Percentiles rank a stretch among this genome's conserved stretches.
These are phyloP conservation scores for Rhipidocladum racemiflorum DNA, from an alignment of 176 grass and related monocot genomes.

Conservation along the genomic window DNA sequence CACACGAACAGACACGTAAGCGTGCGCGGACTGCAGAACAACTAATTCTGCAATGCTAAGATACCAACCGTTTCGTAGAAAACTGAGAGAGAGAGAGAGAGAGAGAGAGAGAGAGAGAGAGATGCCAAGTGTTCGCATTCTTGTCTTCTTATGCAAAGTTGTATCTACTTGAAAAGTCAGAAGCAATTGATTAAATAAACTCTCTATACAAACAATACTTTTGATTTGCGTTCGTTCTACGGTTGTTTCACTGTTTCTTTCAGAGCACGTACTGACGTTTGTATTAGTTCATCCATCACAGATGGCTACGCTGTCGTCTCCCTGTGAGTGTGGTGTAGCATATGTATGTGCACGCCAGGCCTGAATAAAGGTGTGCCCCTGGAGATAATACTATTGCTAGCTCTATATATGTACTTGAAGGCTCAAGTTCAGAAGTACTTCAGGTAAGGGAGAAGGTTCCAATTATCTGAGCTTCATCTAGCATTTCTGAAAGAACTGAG, in stretches of 20 bases:
- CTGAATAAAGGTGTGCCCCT: not conserved
- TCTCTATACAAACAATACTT: not conserved
- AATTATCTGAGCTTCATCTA: not conserved
- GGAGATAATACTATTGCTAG: not conserved
- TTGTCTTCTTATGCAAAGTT: not conserved
- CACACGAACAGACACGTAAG: not conserved
- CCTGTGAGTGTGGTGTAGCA: not conserved
- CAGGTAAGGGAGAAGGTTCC: not conserved
- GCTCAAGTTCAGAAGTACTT: not conserved
- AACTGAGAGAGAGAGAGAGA: too few relatives aligned
- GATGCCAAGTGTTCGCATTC: not conserved
- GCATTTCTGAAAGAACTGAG: not conserved
- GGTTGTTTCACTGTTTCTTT: slow-evolving; percentile 31
- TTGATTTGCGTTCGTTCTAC: not conserved
- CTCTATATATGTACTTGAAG: not conserved
- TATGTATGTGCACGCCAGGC: not conserved
- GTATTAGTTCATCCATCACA: not conserved
- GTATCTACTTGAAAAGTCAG: not conserved
- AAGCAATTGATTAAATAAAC: not conserved
- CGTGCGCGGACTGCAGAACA: too few relatives aligned
- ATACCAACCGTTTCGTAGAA: too few relatives aligned
- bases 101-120: too few relatives aligned
- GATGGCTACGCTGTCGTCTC: not conserved
- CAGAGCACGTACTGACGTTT: not conserved
- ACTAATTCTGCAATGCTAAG: not conserved